phyloP scores from a whole-genome alignment of 2,329 filamentous ascomycete genomes.

The Aspergillus bombycis region DNA sequence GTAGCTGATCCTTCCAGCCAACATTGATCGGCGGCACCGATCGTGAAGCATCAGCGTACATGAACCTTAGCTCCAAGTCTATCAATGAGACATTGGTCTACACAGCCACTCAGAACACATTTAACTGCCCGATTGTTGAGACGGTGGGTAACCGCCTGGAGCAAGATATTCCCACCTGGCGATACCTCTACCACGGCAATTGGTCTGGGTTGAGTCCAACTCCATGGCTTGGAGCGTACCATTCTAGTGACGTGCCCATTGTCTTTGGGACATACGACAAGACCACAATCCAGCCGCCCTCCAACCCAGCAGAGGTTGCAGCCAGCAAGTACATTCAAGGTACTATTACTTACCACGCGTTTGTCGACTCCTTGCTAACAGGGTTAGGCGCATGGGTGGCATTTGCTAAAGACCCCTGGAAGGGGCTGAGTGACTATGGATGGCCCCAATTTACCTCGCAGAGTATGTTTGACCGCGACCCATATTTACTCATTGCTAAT shows the following conservation, averaged over 20 bases:
- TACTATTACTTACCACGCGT: background rate
- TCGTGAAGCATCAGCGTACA: background rate
- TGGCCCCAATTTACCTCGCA: background rate
- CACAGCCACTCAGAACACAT: background rate
- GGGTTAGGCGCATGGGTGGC: background rate
- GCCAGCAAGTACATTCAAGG: background rate
- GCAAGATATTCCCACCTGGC: background rate
- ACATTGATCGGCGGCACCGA: background rate
- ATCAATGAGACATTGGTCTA: background rate
- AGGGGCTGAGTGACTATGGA: background rate
- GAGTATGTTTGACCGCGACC: background rate
- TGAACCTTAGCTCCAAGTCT: background rate
- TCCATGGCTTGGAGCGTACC: background rate
- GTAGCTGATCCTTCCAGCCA: background rate
- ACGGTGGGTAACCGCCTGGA: background rate
- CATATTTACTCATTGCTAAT: background rate
- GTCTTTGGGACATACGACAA: background rate
- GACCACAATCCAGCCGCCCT: background rate
- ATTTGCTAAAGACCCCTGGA: background rate
- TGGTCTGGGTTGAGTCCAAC: background rate
- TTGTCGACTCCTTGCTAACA: background rate
- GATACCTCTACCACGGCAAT: background rate
- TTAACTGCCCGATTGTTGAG: background rate
- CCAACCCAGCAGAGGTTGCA: background rate
- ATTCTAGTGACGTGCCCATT: background rate